Conservation (phyloP, 2,329 filamentous ascomycete species). For the Paecilomyces sp. region DNA sequence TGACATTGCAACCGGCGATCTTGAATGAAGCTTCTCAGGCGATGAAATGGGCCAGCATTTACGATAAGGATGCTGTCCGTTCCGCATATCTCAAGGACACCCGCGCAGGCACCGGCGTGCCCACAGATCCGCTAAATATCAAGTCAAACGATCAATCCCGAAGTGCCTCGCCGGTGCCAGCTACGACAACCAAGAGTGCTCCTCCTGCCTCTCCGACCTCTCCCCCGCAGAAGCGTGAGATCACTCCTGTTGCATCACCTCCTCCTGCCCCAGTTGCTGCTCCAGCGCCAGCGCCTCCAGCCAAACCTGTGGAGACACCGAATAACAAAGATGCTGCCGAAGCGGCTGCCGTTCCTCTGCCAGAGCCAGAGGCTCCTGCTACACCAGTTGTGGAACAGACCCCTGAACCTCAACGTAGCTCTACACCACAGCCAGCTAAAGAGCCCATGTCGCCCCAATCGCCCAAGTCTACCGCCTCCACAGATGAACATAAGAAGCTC, state of each 20-base stretch:
- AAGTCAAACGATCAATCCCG: slow-evolving; percentile 26
- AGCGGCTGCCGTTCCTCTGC: slow-evolving; percentile 7
- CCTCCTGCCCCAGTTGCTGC: no score
- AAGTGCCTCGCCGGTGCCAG: slow-evolving; percentile 14
- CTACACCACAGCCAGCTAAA: slow-evolving; percentile 13
- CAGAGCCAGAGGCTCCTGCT: slow-evolving; percentile 11
- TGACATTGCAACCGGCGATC: slow-evolving; percentile 80
- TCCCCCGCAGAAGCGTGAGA: slow-evolving; percentile 22
- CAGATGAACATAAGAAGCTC: slow-evolving; percentile 34
- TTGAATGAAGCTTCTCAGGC: slow-evolving; percentile 83
- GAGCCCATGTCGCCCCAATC: slow-evolving; percentile 22
- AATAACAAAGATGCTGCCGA: slow-evolving; percentile 9
- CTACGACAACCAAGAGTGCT: slow-evolving; percentile 19
- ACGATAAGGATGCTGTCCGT: slow-evolving; percentile 81
- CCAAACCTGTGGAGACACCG: slow-evolving; percentile 8
- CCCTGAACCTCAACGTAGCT: slow-evolving; percentile 11
- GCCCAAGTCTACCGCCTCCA: slow-evolving; percentile 18
- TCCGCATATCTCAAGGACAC: slow-evolving; percentile 75
- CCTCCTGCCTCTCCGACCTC: slow-evolving; percentile 24
- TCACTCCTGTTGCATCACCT: slow-evolving; percentile 15
- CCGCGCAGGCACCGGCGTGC: slow-evolving; percentile 61
- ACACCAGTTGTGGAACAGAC: slow-evolving; percentile 1
- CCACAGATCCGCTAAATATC: slow-evolving; percentile 36
- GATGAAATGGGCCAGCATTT: slow-evolving; percentile 94
- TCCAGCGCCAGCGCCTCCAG: slow-evolving; percentile 6